Base-by-base conservation (phyloP, 108 stramenopile species). In the Fistulifera solaris region DNA sequence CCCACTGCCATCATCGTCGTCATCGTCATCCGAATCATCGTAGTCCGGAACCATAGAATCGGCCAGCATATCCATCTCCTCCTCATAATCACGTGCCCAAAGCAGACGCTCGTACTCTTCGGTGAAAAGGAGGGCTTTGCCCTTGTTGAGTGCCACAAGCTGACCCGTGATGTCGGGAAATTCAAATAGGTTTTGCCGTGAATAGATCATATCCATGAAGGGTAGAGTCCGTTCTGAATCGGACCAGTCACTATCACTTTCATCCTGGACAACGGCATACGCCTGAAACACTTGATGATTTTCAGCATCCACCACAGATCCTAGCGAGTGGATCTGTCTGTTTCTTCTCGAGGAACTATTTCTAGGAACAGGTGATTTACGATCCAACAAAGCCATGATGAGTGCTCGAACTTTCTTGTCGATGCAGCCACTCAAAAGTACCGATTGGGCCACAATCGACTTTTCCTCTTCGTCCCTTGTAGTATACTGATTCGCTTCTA, bases 21-120 rank as follows among this genome's bases (percentile, higher is more conserved):
- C 50, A 25, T 51, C 50, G 26, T 51, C 50, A 51, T 51, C 50
- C 25, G 26, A 51, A 45, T 45, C 44, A 27, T 27, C n/a, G 24
- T n/a, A n/a, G n/a, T 51, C 50, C 11, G n/a, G 15, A 6, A 25
- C 26, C n/a, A 51, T 22, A 3, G 27, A 25, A 28, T 27, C 27
- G n/a, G n/a, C 25, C 15, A 51, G 22, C 25, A 27, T 27, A 5
- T 24, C 25, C 22, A 27, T 27, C 7, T 27, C 22, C n/a, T 51
- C 27, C 5, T 51, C 50, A 12, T 27, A 51, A n/a, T 51, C 50
- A n/a, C 50, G 17, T 6, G 6, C 19, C 50, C 22, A 51, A n/a
- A 51, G 26, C 5, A 28, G 7, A 7, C 22, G 7, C 27, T 51
- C 50, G 50, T 51, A 51, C 22, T 27, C 50, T 2, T 23, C 50